phyloP scores from a whole-genome alignment of 2,329 filamentous ascomycete genomes.

The Rachicladosporium sp. region DNA sequence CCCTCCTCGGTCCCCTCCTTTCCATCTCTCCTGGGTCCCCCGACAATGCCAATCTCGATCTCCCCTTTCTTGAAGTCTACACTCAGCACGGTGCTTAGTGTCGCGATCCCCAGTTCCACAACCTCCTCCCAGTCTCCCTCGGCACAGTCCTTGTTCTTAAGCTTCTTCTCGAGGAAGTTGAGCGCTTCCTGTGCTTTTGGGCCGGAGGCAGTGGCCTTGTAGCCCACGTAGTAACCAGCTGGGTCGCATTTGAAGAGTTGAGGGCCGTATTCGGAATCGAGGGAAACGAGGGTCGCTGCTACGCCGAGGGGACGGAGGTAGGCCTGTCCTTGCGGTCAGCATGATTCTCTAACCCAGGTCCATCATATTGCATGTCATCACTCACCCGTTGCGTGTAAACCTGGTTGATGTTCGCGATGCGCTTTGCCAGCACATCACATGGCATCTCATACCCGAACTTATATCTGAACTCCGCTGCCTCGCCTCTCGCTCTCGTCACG shows the following conservation, averaged over 20 bases:
- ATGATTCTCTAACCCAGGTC: no score
- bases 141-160: constrained; percentile 95
- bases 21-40: constrained; percentile 71
- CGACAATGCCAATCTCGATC: constrained; percentile 94
- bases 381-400: constrained; percentile 93
- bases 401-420: constrained; percentile 96
- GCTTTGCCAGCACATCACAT: constrained; percentile 89
- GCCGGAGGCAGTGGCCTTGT: constrained; percentile 94
- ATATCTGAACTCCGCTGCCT: constrained; percentile 96
- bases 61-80: constrained; percentile 99
- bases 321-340: constrained; percentile 40
- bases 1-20: constrained; percentile 65
- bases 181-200: constrained; percentile 98
- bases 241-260: constrained; percentile 98
- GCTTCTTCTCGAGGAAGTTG: constrained; percentile 98
- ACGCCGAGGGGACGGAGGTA: constrained; percentile 98
- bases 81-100: constrained; percentile 88
- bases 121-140: constrained; percentile 94
- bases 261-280: constrained; percentile 83
- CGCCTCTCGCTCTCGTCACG: constrained; percentile 81
- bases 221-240: constrained; percentile 93
- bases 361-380: no score
- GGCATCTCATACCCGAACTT: constrained; percentile 99
- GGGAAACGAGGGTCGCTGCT: constrained; percentile 84
- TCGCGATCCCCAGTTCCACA: constrained; percentile 90